phyloP scores from a whole-genome alignment of 768 basidiomycete genomes.

The Termitomyces sp. region DNA sequence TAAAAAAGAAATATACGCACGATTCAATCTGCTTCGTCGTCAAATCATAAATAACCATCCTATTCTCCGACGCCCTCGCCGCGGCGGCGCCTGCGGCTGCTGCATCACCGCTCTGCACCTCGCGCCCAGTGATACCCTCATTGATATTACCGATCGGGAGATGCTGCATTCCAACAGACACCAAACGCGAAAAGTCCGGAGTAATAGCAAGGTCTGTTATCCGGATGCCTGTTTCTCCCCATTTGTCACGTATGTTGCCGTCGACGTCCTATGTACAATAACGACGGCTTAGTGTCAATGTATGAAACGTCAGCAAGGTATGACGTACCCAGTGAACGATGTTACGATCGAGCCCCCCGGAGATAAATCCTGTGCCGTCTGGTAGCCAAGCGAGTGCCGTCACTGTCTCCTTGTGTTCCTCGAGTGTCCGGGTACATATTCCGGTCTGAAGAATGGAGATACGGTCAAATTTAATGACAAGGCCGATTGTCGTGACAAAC shows the following conservation, averaged over 20 bases:
- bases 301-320: background rate
- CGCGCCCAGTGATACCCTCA: slow-evolving; percentile 20
- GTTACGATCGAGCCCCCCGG: slow-evolving; percentile 82
- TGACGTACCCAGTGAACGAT: slow-evolving; percentile 73
- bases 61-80: slow-evolving; percentile 42
- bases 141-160: slow-evolving; percentile 7
- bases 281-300: background rate
- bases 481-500: slow-evolving; percentile 36
- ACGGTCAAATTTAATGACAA: background rate
- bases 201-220: slow-evolving; percentile 85
- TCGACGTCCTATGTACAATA: slow-evolving; percentile 57
- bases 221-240: slow-evolving; percentile 71
- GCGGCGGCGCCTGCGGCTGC: slow-evolving; percentile 25
- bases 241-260: slow-evolving; percentile 69
- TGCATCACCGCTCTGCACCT: slow-evolving; percentile 11
- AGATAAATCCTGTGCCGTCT: slow-evolving; percentile 87
- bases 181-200: slow-evolving; percentile 77
- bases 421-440: slow-evolving; percentile 58
- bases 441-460: slow-evolving; percentile 54
- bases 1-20: slow-evolving; percentile 42
- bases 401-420: slow-evolving; percentile 78
- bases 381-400: slow-evolving; percentile 87
- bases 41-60: slow-evolving; percentile 77
- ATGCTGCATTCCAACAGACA: slow-evolving; percentile 70
- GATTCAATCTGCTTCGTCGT: slow-evolving; percentile 60